Base-by-base conservation (phyloP, 2,329 filamentous ascomycete species). In the Colletotrichum shisoi region DNA sequence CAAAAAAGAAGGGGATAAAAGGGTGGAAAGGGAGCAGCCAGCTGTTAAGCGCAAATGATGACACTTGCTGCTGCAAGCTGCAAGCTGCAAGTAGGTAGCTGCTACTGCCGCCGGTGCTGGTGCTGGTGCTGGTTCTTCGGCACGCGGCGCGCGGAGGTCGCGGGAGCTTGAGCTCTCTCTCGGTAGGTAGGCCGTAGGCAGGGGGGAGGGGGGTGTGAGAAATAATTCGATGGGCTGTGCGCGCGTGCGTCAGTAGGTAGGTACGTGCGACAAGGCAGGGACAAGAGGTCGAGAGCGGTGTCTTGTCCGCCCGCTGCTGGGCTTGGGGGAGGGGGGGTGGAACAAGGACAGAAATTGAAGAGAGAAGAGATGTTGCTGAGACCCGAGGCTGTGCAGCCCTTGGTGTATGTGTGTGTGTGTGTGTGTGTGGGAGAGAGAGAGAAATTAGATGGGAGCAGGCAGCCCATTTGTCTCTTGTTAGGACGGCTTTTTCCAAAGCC, bases 381-480 rank as follows among this genome's bases (percentile, higher is more conserved):
- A 67, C 63, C 60, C 58, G 53, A 67, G 64, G 64, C 64, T 67
- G 64, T 67, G 64, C 64, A 67, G 60, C 53, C 60, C 64, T 63
- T 64, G 60, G 52, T 63, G 60, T 67, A 59, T 67, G 64, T 39
- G 49, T 57, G 61, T 67, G 64, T 67, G 64, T 67, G 48, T 49
- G 46, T 24, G 45, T 17, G 45, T 13, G 45, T 13, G 21, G 17
- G 44, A 15, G 21, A 48, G 12, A 48, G 53, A 67, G 59, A 67
- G 53, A 63, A 58, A 67, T 67, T 63, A 53, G 60, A 63, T 58
- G 64, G 60, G 48, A 63, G 54, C 48, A 63, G 60, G 45, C 40
- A 40, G 46, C 60, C 54, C 60, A 67, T 53, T 9, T 40, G 64
- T 67, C 48, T 62, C 53, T 53, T 42, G 60, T 40, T 60, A 57